A percentile compares a stretch with the other conserved stretches of the same genome.
Conservation (phyloP, 2,329 filamentous ascomycete species). For the Aspergillus sp. region DNA sequence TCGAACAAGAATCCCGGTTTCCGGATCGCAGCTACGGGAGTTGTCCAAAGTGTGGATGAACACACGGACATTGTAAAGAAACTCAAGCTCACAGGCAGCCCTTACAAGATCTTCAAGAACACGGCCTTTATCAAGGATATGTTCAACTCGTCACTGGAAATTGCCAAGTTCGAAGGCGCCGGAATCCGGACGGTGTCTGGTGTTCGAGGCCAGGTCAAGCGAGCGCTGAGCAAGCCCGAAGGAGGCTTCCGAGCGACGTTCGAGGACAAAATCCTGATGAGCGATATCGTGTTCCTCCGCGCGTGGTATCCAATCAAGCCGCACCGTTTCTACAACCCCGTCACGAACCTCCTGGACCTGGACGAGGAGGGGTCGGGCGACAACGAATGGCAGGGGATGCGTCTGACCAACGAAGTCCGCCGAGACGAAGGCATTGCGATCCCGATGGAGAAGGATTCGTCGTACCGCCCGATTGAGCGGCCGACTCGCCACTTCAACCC, state of each 20-base stretch:
- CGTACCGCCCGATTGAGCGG: constrained; percentile 60
- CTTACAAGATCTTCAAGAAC: constrained; percentile 99
- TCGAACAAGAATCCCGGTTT: constrained; percentile 79
- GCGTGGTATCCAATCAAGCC: constrained; percentile 97
- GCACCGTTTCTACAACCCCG: constrained; percentile 92
- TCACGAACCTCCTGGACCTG: constrained; percentile 74
- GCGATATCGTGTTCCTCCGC: constrained; percentile 89
- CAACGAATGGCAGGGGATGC: constrained; percentile 73
- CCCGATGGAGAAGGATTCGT: constrained; percentile 71
- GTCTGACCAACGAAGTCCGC: constrained; percentile 84
- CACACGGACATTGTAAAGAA: constrained; percentile 98
- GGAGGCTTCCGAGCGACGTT: constrained; percentile 95
- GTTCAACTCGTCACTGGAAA: constrained; percentile 87
- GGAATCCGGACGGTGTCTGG: constrained; percentile 94
- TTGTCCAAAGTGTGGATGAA: constrained; percentile 88
- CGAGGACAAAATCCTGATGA: constrained; percentile 95
- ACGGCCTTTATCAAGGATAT: constrained; percentile 98
- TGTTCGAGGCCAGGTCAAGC: constrained; percentile 93
- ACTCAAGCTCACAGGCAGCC: constrained; percentile 85
- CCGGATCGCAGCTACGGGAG: constrained; percentile 87
- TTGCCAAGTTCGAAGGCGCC: constrained; percentile 96
- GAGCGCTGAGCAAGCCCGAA: constrained; percentile 83
- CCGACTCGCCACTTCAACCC: constrained; percentile 66
- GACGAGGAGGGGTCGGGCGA: constrained; percentile 25
- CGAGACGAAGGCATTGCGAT: constrained; percentile 64